These are phyloP conservation scores for Phytophthora pisi DNA, from an alignment of 352 stramenopile genomes.

Conservation along the genomic window DNA sequence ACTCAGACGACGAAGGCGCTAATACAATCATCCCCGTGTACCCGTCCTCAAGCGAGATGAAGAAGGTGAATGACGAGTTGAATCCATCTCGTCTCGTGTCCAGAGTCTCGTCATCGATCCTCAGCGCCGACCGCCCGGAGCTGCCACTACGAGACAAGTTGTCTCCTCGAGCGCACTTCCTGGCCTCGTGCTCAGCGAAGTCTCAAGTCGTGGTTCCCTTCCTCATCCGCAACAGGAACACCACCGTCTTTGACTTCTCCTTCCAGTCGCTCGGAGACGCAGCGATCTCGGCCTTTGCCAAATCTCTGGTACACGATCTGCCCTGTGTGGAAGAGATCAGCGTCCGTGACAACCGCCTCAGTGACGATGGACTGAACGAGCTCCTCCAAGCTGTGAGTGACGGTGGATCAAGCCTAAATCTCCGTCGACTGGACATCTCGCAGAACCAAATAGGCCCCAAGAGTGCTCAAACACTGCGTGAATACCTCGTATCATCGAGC, in stretches of 20 bases:
- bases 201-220: constrained; percentile 66
- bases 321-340: constrained; percentile 82
- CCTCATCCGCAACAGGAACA: constrained; percentile 61
- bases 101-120: constrained; percentile 9
- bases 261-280: constrained; percentile 81
- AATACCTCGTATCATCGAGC: constrained; percentile 55
- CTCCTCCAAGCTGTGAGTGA: constrained; percentile 62
- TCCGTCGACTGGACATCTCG: constrained; percentile 68
- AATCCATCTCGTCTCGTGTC: constrained; percentile 23
- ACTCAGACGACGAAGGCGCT: constrained; percentile 17
- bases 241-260: constrained; percentile 82
- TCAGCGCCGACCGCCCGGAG: constrained; percentile 18
- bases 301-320: constrained; percentile 56
- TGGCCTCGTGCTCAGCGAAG: constrained; percentile 56
- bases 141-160: constrained; percentile 47
- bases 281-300: constrained; percentile 71
- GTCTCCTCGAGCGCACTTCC: constrained; percentile 67
- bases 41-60: constrained; percentile 49
- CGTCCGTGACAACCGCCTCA: constrained; percentile 89
- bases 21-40: constrained; percentile 48
- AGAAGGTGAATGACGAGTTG: constrained; percentile 39
- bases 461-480: constrained; percentile 62
- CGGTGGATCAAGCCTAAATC: constrained; percentile 56
- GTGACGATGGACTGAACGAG: constrained; percentile 67
- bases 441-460: constrained; percentile 70